These are phyloP conservation scores for Collybia nuda DNA, from an alignment of 768 basidiomycete genomes.

Conservation along the genomic window DNA sequence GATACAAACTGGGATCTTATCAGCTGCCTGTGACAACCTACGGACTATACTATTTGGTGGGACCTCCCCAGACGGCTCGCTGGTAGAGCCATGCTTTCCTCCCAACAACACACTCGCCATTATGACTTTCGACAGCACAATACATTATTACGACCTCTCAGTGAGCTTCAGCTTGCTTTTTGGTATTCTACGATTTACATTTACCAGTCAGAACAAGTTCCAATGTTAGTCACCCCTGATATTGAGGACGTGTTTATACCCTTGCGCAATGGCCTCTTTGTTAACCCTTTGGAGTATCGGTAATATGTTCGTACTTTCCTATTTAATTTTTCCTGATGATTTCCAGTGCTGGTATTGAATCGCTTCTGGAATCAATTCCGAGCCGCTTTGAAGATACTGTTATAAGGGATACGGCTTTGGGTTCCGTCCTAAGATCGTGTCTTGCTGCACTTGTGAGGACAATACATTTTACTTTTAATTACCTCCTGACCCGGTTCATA, in stretches of 20 bases:
- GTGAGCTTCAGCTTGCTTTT: constrained; percentile 45
- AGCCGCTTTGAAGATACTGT: constrained; percentile 52
- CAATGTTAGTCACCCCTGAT: constrained; percentile 83
- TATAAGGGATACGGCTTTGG: constrained; percentile 63
- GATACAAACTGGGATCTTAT: constrained; percentile 67
- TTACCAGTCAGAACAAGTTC: constrained; percentile 48
- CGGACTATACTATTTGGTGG: constrained; percentile 64
- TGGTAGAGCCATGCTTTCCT: constrained; percentile 52
- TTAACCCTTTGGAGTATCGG: constrained; percentile 71
- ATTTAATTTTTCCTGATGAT: constrained; percentile 1
- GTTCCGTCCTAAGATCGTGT: constrained; percentile 71
- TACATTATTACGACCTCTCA: constrained; percentile 90
- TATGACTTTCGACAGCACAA: constrained; percentile 73
- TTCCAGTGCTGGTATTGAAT: constrained; percentile 61
- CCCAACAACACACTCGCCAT: constrained; percentile 64
- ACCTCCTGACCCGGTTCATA: constrained; percentile 14
- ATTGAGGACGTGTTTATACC: constrained; percentile 93
- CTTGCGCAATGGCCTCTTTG: constrained; percentile 69
- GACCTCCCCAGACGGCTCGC: constrained; percentile 36
- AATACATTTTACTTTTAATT: not conserved
- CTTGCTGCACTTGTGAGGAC: constrained; percentile 69
- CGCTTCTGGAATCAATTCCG: constrained; percentile 65
- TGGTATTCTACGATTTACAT: constrained; percentile 20
- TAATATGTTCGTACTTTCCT: constrained; percentile 21
- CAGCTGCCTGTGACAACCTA: constrained; percentile 63